These are phyloP conservation scores for Rosa chinensis DNA, from an alignment of 306 rosid genomes.

Conservation along the genomic window DNA sequence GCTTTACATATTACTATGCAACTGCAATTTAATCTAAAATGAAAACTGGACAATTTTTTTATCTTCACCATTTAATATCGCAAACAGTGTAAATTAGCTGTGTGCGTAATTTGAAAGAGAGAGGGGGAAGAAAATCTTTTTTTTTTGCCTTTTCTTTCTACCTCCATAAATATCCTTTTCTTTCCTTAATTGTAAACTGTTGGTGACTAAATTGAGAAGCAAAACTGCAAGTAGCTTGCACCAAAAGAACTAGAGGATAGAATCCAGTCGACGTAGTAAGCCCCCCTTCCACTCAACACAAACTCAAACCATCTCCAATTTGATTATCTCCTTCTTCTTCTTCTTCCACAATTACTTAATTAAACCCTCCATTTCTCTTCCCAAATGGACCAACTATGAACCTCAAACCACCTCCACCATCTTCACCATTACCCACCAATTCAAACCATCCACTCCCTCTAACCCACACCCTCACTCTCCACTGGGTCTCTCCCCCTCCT, in stretches of 20 bases:
- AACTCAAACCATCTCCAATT: background rate
- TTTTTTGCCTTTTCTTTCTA: too few relatives aligned
- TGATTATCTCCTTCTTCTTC: background rate
- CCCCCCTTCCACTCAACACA: constrained; percentile 34
- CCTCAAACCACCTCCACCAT: constrained; percentile 32
- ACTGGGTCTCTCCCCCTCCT: constrained; percentile 28
- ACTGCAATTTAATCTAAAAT: too few relatives aligned
- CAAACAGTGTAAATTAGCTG: too few relatives aligned
- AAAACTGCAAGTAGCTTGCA: background rate
- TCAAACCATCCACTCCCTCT: constrained; percentile 24
- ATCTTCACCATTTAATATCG: too few relatives aligned
- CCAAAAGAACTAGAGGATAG: constrained; percentile 42
- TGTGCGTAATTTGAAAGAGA: too few relatives aligned
- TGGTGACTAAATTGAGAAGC: background rate
- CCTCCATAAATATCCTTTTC: background rate
- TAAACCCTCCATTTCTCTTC: background rate
- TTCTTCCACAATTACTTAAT: background rate
- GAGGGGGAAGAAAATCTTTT: too few relatives aligned
- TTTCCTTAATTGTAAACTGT: background rate
- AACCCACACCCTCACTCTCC: constrained; percentile 27
- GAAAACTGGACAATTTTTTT: too few relatives aligned
- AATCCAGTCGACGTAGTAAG: constrained; percentile 45
- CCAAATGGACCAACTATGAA: constrained; percentile 71
- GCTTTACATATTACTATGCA: too few relatives aligned
- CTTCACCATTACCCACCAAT: constrained; percentile 20